phyloP scores from a whole-genome alignment of 1,139 yeast species.

The Groenewaldozyma sp. region DNA sequence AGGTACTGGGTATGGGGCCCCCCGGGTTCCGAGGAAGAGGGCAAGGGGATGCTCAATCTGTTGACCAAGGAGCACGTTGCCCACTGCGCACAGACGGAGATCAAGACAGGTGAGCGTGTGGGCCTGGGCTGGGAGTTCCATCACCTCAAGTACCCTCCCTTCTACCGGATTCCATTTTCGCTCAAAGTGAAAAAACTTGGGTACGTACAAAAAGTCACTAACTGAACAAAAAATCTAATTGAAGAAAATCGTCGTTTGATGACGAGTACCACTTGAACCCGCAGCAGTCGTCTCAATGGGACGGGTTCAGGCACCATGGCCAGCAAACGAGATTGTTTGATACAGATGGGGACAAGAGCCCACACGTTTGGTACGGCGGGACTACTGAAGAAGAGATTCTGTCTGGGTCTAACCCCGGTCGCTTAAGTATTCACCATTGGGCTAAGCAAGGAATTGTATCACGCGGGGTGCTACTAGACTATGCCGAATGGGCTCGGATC shows the following conservation, averaged over 20 bases:
- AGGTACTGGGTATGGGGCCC: slow-evolving; percentile 21
- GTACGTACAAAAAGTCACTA: too few species aligned
- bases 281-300: slow-evolving; percentile 30
- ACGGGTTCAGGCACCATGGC: slow-evolving; percentile 27
- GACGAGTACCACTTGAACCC: slow-evolving; percentile 26
- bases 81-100: slow-evolving; percentile 15
- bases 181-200: not conserved
- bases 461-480: slow-evolving; percentile 28
- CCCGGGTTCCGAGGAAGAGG: slow-evolving; percentile 19
- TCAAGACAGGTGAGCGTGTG: slow-evolving; percentile 16
- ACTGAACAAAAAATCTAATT: not conserved
- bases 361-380: slow-evolving; percentile 21
- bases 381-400: slow-evolving; percentile 20
- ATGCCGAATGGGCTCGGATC: slow-evolving; percentile 22
- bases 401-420: slow-evolving; percentile 12
- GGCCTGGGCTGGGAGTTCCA: slow-evolving; percentile 18
- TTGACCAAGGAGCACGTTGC: slow-evolving; percentile 18
- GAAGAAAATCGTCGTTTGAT: slow-evolving; percentile 15
- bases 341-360: not conserved
- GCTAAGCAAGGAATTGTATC: slow-evolving; percentile 27
- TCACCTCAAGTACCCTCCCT: slow-evolving; percentile 15
- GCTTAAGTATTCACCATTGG: slow-evolving; percentile 27
- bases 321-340: slow-evolving; percentile 9
- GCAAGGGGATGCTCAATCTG: slow-evolving; percentile 17
- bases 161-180: slow-evolving; percentile 8